A percentile compares a stretch with the other conserved stretches of the same genome.
These are phyloP conservation scores for Saccharomycopsis sp. DNA, from an alignment of 805 yeast species.

Conservation along the genomic window DNA sequence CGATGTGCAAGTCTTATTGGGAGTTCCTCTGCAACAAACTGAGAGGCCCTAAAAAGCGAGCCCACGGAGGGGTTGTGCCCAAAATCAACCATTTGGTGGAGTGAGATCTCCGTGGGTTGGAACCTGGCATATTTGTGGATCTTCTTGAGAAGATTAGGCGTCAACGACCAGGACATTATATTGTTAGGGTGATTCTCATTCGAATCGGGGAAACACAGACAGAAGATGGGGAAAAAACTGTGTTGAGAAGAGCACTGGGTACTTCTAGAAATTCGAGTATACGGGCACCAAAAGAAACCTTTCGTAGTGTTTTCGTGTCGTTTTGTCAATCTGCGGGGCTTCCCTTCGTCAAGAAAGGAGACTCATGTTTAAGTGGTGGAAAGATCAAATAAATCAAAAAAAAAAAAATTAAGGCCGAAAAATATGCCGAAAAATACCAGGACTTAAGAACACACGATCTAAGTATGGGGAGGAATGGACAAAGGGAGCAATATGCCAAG, in stretches of 20 bases:
- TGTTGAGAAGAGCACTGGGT: no score
- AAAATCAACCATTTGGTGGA: slow-evolving; percentile 87
- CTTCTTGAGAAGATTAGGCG: slow-evolving; percentile 6
- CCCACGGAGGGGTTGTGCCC: slow-evolving; percentile 78
- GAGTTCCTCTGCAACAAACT: slow-evolving; percentile 77
- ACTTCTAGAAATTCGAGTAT: no score
- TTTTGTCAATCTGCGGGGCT: no score
- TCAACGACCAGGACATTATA: background rate
- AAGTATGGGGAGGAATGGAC: background rate
- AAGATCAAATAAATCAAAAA: background rate
- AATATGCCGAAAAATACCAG: background rate
- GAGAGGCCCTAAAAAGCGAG: slow-evolving; percentile 72
- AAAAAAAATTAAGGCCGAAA: background rate
- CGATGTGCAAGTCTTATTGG: slow-evolving; percentile 83
- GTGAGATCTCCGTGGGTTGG: slow-evolving; percentile 77
- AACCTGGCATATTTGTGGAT: slow-evolving; percentile 49
- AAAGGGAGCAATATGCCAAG: no score
- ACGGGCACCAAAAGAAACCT: no score
- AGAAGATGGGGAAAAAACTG: no score
- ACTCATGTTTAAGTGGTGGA: no score
- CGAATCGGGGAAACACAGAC: no score
- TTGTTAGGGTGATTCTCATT: background rate
- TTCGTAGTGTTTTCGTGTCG: no score
- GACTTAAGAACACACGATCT: background rate
- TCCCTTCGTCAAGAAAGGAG: no score